Percentiles rank a stretch among this genome's conserved stretches.
These are phyloP conservation scores for Grosmannia huntii DNA, from an alignment of 2,329 filamentous ascomycete species.

Conservation along the genomic window DNA sequence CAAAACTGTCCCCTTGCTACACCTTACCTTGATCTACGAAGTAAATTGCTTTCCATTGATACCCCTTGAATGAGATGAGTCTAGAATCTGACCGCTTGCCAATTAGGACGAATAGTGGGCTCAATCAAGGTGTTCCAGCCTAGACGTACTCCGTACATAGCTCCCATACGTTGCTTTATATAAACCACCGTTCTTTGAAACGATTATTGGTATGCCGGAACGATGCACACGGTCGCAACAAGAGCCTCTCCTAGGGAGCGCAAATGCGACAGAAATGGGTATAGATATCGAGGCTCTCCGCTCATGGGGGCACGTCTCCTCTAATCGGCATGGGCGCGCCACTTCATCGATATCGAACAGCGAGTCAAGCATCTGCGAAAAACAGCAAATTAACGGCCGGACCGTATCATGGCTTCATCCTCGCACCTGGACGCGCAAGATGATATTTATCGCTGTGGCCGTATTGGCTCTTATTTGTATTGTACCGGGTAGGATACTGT, in stretches of 20 bases:
- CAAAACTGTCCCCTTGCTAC: too few relatives aligned
- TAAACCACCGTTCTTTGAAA: neutral
- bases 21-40: neutral
- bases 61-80: too few relatives aligned
- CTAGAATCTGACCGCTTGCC: neutral
- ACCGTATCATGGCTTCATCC: neutral
- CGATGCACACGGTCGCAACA: neutral
- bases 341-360: neutral
- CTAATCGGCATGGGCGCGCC: neutral
- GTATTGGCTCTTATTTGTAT: neutral
- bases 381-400: neutral
- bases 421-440: neutral
- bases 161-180: neutral
- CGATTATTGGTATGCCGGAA: neutral
- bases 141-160: neutral
- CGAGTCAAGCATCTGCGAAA: neutral
- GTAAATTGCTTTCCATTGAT: neutral
- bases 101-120: too few relatives aligned
- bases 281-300: neutral
- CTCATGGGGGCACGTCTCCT: neutral
- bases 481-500: neutral
- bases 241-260: neutral
- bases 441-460: neutral
- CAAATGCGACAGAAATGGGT: neutral
- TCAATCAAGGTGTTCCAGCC: neutral